phyloP scores from a whole-genome alignment of 106 monocot species.

The Acorus calamus region DNA sequence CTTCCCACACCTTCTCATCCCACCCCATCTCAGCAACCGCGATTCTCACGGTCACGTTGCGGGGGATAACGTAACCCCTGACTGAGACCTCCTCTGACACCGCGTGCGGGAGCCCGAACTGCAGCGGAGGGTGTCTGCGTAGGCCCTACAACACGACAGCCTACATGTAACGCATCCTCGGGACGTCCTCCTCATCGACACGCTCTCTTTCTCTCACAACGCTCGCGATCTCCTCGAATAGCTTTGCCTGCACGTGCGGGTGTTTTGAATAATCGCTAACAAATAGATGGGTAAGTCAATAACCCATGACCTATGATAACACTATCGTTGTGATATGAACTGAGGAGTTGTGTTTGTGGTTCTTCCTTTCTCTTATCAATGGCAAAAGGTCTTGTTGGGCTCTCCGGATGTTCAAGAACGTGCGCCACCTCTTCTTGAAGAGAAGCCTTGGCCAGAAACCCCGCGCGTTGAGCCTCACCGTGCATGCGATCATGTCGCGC shows the following conservation, averaged over 20 bases:
- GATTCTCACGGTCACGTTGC: slow-evolving; percentile 3
- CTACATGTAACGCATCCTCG: slow-evolving; percentile 12
- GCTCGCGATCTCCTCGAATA: slow-evolving; percentile 6
- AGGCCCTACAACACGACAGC: slow-evolving; percentile 14
- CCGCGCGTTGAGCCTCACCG: neutral
- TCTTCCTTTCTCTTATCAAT: neutral
- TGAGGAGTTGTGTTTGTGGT: neutral
- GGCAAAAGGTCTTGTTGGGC: neutral
- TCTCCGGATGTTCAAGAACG: neutral
- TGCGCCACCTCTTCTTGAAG: neutral
- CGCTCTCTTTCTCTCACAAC: neutral
- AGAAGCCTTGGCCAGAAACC: neutral
- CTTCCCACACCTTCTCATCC: slow-evolving; percentile 10
- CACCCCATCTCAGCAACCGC: slow-evolving; percentile 8
- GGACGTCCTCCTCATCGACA: slow-evolving; percentile 11
- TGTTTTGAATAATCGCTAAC: no score
- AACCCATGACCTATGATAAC: no score
- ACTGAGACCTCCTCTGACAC: slow-evolving; percentile 2
- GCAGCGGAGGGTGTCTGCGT: slow-evolving; percentile 13
- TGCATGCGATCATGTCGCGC: neutral
- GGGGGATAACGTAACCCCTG: slow-evolving; percentile 7
- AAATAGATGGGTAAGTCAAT: no score
- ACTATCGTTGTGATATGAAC: no score
- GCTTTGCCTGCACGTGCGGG: slow-evolving; percentile 8
- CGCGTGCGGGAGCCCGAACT: slow-evolving; percentile 12